phyloP scores from a whole-genome alignment of 2,329 filamentous ascomycete species.

The Diaporthe batatas region DNA sequence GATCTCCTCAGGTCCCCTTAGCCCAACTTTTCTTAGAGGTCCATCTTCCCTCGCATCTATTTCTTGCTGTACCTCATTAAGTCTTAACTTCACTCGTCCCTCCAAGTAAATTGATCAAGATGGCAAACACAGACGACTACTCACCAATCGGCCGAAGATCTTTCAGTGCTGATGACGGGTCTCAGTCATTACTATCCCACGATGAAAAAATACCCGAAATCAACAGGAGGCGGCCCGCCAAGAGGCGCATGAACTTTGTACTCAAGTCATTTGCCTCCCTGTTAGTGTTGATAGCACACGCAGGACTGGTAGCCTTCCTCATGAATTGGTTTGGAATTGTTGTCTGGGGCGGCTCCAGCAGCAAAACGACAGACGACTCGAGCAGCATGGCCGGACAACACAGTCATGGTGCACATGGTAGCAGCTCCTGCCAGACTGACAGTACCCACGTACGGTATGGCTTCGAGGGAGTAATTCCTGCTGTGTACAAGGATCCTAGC shows the following conservation, averaged over 20 bases:
- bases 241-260: background rate
- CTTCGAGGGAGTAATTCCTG: background rate
- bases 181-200: background rate
- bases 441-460: background rate
- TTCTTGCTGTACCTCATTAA: background rate
- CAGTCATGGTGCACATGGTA: background rate
- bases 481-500: background rate
- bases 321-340: slow-evolving; percentile 1
- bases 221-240: background rate
- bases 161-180: slow-evolving; percentile 6
- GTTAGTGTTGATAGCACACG: slow-evolving; percentile 4
- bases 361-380: background rate
- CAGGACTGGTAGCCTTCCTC: background rate
- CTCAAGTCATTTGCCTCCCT: background rate
- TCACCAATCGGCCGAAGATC: background rate
- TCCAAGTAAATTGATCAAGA: background rate
- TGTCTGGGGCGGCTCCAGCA: background rate
- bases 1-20: background rate
- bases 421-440: slow-evolving; percentile 8
- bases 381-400: background rate
- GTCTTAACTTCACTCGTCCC: background rate
- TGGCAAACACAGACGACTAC: slow-evolving; percentile 6
- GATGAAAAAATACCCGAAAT: background rate
- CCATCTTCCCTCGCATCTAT: background rate
- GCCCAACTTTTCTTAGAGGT: no score